Evolutionary conservation across 1,139 yeast species (phyloP), one percentile per base, ranked within the genome.

Genomic region (Geotrichum europaeum): DNA sequence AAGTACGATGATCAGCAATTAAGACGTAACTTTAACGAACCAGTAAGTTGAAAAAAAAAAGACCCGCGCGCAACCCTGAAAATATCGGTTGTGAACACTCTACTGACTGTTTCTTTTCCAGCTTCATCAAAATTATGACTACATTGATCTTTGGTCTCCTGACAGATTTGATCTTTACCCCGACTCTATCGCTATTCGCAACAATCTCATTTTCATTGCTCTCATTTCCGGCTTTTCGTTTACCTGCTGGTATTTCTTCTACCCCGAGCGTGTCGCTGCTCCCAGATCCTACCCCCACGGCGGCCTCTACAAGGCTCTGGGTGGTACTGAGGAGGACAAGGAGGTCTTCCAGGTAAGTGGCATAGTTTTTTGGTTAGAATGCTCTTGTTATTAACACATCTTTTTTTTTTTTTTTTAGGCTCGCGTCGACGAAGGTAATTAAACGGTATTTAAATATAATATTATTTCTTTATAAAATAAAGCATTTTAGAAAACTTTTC

Each of bases 81-180:
- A 18, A 49, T 6, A 22, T 13, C 51, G 2, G n/a, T 49, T 49
- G 10, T 15, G 22, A 18, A 20, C 24, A 15, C n/a, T 7, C 24
- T 20, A 49, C 28, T 49, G 28, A 49, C 51, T 25, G 40, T 25
- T 47, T 18, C 13, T 45, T n/a, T 47, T 25, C 20, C n/a, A 67
- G 52, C 74, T 87, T 64, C 83, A 85, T 70, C 84, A 84, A 60
- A 83, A 85, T 67, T 88, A 85, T 67, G 96, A 89, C 70, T 76
- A 82, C 72, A 79, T 85, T 70, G 94, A 89, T 72, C 81, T 88
- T 79, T 89, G 96, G 96, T 84, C 96, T 13, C 96, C 96, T 22
- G 96, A 89, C 70, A 82, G 85, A 70, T 85, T 79, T 72, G 84
- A 84, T 68, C 73, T 78, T 56, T 87, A 84, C 53, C 76, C 82